Base-by-base conservation (phyloP, 176 grass and related monocot species). In the Oryza australiensis region DNA sequence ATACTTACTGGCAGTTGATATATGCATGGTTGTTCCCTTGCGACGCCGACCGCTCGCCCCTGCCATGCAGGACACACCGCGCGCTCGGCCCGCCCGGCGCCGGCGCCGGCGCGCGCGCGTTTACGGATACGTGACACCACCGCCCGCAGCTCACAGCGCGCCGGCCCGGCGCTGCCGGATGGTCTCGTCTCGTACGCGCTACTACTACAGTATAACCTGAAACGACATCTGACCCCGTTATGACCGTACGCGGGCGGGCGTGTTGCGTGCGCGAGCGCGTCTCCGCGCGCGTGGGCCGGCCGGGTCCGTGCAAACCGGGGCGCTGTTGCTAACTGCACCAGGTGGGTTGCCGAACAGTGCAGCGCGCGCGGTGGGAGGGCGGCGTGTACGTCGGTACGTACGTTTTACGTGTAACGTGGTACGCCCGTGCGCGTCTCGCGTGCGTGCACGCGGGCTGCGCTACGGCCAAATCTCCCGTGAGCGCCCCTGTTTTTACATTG, bases 21-120 rank as follows among this genome's bases (percentile, higher is more conserved):
- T 37, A 37, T n/a, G n/a, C n/a, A n/a, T 37, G 82, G 76, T 60
- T 77, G 64, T 84, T 69, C 34, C 64, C 64, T 60, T 53, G 0
- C 40, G 14, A 43, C 37, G 68, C 15, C 41, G 5, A 3, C 8
- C 34, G 32, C 29, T 1, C 2, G 29, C 32, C 32, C 32, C 32
- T 32, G 32, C 3, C 32, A 32, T 20, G 15, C 48, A 51, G 48
- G 16, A 51, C n/a, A n/a, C n/a, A n/a, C n/a, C n/a, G n/a, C n/a
- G n/a, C n/a, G n/a, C n/a, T n/a, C n/a, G n/a, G n/a, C n/a, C n/a
- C n/a, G n/a, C n/a, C n/a, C n/a, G n/a, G n/a, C n/a, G n/a, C 48
- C 51, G 20, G 51, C 6, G 12, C 18, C 62, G 12, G 18, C 29
- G 77, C 18, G 1, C 9, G 26, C 62, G 22, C 23, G 2, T 13